Evolutionary conservation across 129 eudicot species (phyloP), one percentile per base, ranked within the genome.

Genomic region (Scalesia atractyloides): DNA sequence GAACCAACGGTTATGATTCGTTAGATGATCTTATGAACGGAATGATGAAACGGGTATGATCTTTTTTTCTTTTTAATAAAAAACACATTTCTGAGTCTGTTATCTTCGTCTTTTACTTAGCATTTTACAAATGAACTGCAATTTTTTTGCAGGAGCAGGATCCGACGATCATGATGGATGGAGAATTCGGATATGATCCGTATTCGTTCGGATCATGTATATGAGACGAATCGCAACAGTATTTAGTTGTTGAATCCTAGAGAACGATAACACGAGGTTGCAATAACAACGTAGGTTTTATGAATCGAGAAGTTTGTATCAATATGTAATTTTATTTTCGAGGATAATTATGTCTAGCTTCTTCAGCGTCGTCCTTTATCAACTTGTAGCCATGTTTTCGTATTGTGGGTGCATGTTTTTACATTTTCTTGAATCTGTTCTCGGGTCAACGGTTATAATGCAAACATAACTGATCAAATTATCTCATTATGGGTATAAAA

Each of bases 11-110:
- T 71, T 84, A 80, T 72, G 95, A 85, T 67, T 80, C 98, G 51
- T 79, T 93, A 84, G 98, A 89, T 80, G 95, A 87, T 76, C 80
- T 93, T 70, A 80, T 93, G 97, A 84, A 80, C 47, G 89, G 86
- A 30, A 83, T 89, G 93, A 81, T 88, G 88, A 92, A 92, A 76
- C 75, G 88, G 91, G 98, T 92, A 88, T 62, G 86, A 53, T 51
- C 49, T 39, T 41, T 79, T 82, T 58, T 14, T 19, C 0, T 51
- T 62, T 1, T 39, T 39, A 0, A 7, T 39, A 39, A 39, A 7
- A 1, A 41, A 41, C 10, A 41, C 46, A 41, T 41, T 41, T 7
- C 46, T 41, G 46, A 41, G 46, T 41, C 46, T 41, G 46, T 41
- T 41, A 41, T 41, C 46, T 6, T 7, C 8, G 12, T 41, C 8